Conservation (phyloP, 139 green algal species). For the Chlorella ohadii region DNA sequence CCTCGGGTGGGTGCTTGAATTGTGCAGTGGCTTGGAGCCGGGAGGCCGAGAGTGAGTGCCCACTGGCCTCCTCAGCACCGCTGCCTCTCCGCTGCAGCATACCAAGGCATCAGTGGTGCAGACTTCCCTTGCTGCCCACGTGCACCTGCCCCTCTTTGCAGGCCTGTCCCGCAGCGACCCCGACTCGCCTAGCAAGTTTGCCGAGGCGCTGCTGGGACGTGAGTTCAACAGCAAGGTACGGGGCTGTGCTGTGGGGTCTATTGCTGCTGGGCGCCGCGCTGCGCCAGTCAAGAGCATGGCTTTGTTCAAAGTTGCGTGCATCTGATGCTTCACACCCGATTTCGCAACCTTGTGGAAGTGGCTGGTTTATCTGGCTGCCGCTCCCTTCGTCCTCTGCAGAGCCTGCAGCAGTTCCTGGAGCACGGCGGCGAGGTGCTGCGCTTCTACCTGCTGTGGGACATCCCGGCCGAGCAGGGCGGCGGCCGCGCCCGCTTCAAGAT, state of each 20-base stretch:
- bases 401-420: conserved; percentile 79
- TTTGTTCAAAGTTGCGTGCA: no score
- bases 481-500: conserved; percentile 82
- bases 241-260: no score
- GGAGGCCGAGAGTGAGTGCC: neutral
- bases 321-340: no score
- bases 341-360: no score
- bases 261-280: no score
- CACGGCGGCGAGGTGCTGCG: conserved; percentile 72
- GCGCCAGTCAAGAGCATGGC: no score
- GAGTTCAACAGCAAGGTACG: conserved; percentile 62
- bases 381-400: no score
- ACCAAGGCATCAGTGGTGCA: no score
- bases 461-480: conserved; percentile 76
- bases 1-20: conserved; percentile 9
- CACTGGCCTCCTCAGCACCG: neutral
- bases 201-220: conserved; percentile 83
- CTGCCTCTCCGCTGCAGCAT: no score
- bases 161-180: conserved; percentile 15
- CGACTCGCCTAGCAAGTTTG: conserved; percentile 54
- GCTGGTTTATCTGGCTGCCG: no score
- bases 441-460: conserved; percentile 92
- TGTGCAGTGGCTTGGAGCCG: neutral
- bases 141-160: neutral
- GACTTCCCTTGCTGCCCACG: neutral